Evolutionary conservation across 192 early-diverging fungal genomes (phyloP), one percentile per base, ranked within the genome.

Genomic region (Martensiomyces pterosporus): DNA sequence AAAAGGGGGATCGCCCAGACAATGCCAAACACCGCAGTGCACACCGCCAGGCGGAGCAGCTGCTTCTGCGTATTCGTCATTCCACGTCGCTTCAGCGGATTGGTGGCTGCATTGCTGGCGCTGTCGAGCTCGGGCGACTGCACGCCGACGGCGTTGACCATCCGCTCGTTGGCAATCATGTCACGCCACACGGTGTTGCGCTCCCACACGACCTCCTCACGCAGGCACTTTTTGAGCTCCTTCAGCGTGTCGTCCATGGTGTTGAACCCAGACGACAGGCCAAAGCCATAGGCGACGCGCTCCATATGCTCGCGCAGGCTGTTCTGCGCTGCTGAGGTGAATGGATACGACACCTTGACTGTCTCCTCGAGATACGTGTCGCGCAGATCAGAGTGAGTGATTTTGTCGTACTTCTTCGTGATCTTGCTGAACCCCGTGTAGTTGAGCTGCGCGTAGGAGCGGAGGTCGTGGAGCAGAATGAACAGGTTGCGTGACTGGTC

Each of bases 101-200:
- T 24, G 9, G 52, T 63, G 2, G 63, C 47, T 6, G 42, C 64
- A 15, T 26, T 38, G 7, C 42, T 15, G 0, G 24, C 40, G 1
- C 55, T 56, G 34, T 64, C 71, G 8, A 75, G 60, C 39, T 75
- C 66, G 26, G 46, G 77, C 44, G 63, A 55, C 52, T 74, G 70
- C 33, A 89, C 78, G n/a, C 79, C 83, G 7, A 88, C 83, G 4
- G 83, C 85, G 18, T 82, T 76, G n/a, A 78, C 77, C 76, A 79
- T 86, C 15, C 92, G 79, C 64, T 92, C 91, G 55, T 82, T 82
- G 26, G 86, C 86, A 59, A 98, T 87, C 90, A 98, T 92, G 61
- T 98, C 94, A 51, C 91, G 79, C 94, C 94, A 98, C 18, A 98
- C 84, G 0, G 94, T 98, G 70, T 95, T 98, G 57, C 94, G 84